Conservation (phyloP, 2,329 filamentous ascomycete genomes). For the Ascochyta rabiei region DNA sequence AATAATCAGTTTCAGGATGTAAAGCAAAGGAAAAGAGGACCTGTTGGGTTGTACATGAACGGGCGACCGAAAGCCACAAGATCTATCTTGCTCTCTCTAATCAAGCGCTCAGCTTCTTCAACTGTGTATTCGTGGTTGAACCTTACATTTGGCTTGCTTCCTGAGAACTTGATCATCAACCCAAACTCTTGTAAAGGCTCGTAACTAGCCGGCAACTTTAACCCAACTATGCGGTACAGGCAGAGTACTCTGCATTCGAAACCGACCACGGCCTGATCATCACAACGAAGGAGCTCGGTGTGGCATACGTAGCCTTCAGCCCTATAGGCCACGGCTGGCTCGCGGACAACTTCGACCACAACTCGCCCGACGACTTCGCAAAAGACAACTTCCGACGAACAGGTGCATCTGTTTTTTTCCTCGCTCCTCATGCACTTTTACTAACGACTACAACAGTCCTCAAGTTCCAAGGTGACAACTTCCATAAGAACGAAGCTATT, state of each 20-base stretch:
- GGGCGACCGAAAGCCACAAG: constrained; percentile 27
- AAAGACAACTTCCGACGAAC: constrained; percentile 39
- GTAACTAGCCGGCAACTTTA: constrained; percentile 17
- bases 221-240: constrained; percentile 53
- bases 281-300: constrained; percentile 48
- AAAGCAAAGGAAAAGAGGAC: background rate
- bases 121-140: constrained; percentile 33
- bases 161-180: constrained; percentile 31
- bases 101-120: constrained; percentile 26
- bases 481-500: constrained; percentile 38
- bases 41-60: constrained; percentile 32
- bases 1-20: no score
- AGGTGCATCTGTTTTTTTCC: no score
- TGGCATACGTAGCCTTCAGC: constrained; percentile 43
- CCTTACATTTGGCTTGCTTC: constrained; percentile 32
- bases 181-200: constrained; percentile 31
- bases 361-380: constrained; percentile 53
- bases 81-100: constrained; percentile 25
- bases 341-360: constrained; percentile 26
- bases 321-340: constrained; percentile 42
- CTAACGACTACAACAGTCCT: constrained; percentile 30
- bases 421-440: no score
- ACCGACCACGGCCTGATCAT: constrained; percentile 45
- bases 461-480: constrained; percentile 50
- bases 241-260: constrained; percentile 57